Evolutionary conservation across 192 early-diverging fungal genomes (phyloP).

Genomic region (Martensiomyces pterosporus): DNA sequence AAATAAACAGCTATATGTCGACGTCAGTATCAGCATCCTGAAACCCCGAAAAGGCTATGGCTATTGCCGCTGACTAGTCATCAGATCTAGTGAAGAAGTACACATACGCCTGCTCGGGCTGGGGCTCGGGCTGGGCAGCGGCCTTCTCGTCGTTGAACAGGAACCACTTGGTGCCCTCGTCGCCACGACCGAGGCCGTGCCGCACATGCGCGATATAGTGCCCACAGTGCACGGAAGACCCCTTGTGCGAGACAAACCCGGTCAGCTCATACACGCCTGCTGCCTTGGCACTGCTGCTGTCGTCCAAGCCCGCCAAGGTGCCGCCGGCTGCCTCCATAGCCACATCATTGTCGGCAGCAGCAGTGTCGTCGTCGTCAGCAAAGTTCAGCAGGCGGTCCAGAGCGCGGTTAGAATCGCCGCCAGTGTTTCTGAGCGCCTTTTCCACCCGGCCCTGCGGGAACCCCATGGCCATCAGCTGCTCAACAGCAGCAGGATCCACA

Average conservation of each 20-base stretch:
- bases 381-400: conserved; percentile 94
- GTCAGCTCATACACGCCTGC: conserved; percentile 55
- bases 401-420: conserved; percentile 83
- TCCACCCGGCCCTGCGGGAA: conserved; percentile 76
- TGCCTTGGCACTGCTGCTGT: conserved; percentile 4
- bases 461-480: conserved; percentile 86
- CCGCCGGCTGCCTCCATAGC: conserved; percentile 19
- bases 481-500: conserved; percentile 56
- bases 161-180: conserved; percentile 71
- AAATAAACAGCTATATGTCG: too few relatives aligned
- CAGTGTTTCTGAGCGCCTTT: conserved; percentile 78
- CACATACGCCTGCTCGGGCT: conserved; percentile 65
- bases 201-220: conserved; percentile 92
- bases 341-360: neutral
- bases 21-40: too few relatives aligned
- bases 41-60: neutral
- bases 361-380: conserved; percentile 54
- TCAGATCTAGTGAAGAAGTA: conserved; percentile 60
- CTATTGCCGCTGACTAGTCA: neutral
- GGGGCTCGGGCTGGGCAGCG: conserved; percentile 61
- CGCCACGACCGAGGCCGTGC: conserved; percentile 41
- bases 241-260: conserved; percentile 92
- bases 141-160: conserved; percentile 97
- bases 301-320: conserved; percentile 1
- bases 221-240: conserved; percentile 91